Percentiles rank a stretch among this genome's conserved stretches.
These are phyloP conservation scores for Sporothrix inflata DNA, from an alignment of 2,329 filamentous ascomycete species.

Conservation along the genomic window DNA sequence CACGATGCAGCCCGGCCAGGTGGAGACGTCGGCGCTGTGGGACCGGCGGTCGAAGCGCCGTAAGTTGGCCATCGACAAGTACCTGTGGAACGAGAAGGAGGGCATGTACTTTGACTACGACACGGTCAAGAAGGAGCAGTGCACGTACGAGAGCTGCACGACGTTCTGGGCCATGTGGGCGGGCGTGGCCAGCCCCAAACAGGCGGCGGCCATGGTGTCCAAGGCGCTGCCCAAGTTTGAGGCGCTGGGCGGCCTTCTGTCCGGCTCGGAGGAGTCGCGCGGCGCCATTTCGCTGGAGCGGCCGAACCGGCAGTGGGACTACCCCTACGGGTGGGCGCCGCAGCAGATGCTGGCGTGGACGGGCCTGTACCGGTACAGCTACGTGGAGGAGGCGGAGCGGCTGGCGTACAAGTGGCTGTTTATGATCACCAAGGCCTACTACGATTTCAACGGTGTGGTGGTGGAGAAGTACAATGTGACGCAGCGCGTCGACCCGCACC, in stretches of 20 bases:
- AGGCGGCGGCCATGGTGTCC: slow-evolving; percentile 81
- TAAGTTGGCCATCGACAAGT: slow-evolving; percentile 85
- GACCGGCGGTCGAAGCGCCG: slow-evolving; percentile 84
- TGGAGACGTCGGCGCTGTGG: slow-evolving; percentile 86
- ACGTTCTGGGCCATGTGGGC: slow-evolving; percentile 99
- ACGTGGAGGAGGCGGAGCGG: slow-evolving; percentile 84
- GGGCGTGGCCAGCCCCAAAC: slow-evolving; percentile 79
- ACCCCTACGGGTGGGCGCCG: slow-evolving; percentile 96
- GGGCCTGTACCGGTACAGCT: slow-evolving; percentile 87
- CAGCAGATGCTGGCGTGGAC: slow-evolving; percentile 99
- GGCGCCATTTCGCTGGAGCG: slow-evolving; percentile 77
- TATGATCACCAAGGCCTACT: slow-evolving; percentile 98
- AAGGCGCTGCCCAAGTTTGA: slow-evolving; percentile 87
- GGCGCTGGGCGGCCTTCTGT: slow-evolving; percentile 81
- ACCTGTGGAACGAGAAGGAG: slow-evolving; percentile 87
- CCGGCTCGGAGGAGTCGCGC: slow-evolving; percentile 86
- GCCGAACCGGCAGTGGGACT: slow-evolving; percentile 98
- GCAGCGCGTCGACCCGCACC: slow-evolving; percentile 83
- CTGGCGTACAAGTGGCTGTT: slow-evolving; percentile 96
- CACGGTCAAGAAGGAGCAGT: slow-evolving; percentile 78
- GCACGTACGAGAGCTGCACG: slow-evolving; percentile 85
- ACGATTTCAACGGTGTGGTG: slow-evolving; percentile 97
- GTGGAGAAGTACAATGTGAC: slow-evolving; percentile 99
- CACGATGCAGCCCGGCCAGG: slow-evolving; percentile 65
- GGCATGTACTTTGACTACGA: slow-evolving; percentile 99